phyloP scores from a whole-genome alignment of 306 rosid genomes.

The Sophora flavescens region DNA sequence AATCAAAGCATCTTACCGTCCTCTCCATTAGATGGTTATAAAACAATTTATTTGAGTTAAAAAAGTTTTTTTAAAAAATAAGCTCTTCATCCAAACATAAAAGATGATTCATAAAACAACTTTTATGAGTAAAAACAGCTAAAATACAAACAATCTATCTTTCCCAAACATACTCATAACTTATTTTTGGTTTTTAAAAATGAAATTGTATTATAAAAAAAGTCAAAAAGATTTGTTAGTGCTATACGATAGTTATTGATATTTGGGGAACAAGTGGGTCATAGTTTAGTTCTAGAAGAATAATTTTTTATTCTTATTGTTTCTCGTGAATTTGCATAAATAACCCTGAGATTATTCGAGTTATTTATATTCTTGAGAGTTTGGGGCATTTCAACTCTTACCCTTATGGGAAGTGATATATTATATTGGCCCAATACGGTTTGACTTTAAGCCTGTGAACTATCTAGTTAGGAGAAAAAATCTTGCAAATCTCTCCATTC shows the following conservation, averaged over 20 bases:
- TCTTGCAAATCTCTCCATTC: conserved; percentile 35
- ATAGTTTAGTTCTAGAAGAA: not conserved
- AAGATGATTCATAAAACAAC: no score
- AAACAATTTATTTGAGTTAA: no score
- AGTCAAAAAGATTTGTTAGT: not conserved
- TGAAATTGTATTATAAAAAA: not conserved
- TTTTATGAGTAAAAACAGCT: no score
- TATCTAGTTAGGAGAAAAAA: conserved; percentile 17
- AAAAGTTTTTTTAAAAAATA: no score
- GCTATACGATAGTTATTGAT: not conserved
- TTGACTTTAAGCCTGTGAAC: conserved; percentile 34
- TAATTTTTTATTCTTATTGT: not conserved
- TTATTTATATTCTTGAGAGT: not conserved
- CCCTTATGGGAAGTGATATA: not conserved
- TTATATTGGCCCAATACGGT: not conserved
- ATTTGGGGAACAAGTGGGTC: not conserved
- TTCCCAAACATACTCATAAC: no score
- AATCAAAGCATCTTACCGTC: no score
- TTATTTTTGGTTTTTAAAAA: not conserved
- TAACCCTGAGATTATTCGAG: not conserved
- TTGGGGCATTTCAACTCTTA: not conserved
- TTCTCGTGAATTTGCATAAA: conserved; percentile 3
- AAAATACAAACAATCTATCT: no score
- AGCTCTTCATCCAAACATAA: no score
- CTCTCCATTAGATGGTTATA: no score